Conservation (phyloP, 2,329 filamentous ascomycete species). For the Microdochium nivale region DNA sequence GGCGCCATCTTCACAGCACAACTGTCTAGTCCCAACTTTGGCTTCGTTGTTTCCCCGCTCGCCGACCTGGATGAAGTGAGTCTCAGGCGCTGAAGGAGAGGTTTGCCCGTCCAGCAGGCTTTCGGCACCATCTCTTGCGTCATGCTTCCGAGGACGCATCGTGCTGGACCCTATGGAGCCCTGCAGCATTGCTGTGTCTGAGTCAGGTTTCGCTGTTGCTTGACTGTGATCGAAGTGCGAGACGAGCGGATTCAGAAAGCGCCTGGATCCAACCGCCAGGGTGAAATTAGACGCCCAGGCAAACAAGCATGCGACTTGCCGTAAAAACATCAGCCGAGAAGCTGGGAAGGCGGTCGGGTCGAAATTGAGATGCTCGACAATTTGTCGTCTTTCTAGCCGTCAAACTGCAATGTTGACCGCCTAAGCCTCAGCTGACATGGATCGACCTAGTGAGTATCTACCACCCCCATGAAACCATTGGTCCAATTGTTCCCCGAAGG, state of each 20-base stretch:
- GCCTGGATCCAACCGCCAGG: not conserved
- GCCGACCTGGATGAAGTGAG: not conserved
- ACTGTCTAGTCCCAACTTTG: not conserved
- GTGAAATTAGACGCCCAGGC: not conserved
- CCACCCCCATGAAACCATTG: not conserved
- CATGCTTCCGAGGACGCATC: too few species aligned
- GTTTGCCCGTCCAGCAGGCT: too few species aligned
- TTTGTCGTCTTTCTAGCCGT: too few species aligned
- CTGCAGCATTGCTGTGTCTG: too few species aligned
- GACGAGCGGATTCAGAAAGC: too few species aligned
- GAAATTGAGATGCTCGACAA: not conserved
- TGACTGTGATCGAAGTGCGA: too few species aligned
- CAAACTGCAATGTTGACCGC: too few species aligned
- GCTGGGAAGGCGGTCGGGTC: not conserved
- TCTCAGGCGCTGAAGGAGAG: not conserved
- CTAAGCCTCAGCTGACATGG: too few species aligned
- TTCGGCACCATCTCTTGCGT: too few species aligned
- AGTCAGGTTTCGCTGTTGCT: too few species aligned
- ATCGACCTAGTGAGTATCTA: not conserved
- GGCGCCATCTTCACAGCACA: not conserved
- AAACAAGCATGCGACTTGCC: not conserved
- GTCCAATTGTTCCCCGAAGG: too few species aligned
- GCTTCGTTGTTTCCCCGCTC: not conserved
- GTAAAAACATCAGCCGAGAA: not conserved
- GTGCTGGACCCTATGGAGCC: too few species aligned